Evolutionary conservation across 2,329 filamentous ascomycete species (phyloP).

Genomic region (Fusarium nisikadoi): DNA sequence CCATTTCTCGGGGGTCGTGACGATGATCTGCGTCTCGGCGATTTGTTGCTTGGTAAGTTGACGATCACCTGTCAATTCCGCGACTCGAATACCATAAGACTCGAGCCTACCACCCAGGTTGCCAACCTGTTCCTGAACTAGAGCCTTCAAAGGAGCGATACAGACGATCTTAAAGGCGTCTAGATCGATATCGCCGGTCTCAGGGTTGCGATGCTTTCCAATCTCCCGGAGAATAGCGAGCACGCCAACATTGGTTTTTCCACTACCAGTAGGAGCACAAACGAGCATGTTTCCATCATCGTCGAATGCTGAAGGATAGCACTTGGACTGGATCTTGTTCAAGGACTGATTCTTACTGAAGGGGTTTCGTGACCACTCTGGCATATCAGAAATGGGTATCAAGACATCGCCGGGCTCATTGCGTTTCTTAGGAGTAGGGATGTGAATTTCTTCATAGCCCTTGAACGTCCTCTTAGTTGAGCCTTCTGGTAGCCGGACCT

Average conservation of each 20-base stretch:
- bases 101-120: slow-evolving; percentile 94
- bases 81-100: slow-evolving; percentile 89
- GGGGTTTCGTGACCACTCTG: slow-evolving; percentile 88
- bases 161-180: slow-evolving; percentile 99
- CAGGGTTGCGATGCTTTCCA: slow-evolving; percentile 89
- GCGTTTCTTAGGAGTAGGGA: slow-evolving; percentile 90
- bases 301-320: slow-evolving; percentile 88
- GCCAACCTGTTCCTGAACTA: slow-evolving; percentile 97
- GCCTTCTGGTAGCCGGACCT: slow-evolving; percentile 90
- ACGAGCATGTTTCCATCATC: slow-evolving; percentile 98
- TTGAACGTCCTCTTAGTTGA: slow-evolving; percentile 97
- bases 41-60: slow-evolving; percentile 99
- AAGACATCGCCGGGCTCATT: slow-evolving; percentile 82
- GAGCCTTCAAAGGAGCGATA: slow-evolving; percentile 92
- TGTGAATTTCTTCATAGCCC: slow-evolving; percentile 98
- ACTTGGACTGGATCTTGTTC: slow-evolving; percentile 96
- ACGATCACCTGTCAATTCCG: slow-evolving; percentile 96
- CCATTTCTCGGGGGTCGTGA: slow-evolving; percentile 99
- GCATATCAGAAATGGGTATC: slow-evolving; percentile 87
- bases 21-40: slow-evolving; percentile 95
- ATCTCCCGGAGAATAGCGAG: slow-evolving; percentile 95
- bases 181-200: slow-evolving; percentile 92
- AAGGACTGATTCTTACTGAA: slow-evolving; percentile 88
- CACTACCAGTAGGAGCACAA: slow-evolving; percentile 95
- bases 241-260: slow-evolving; percentile 99